Evolutionary conservation across 768 basidiomycete species (phyloP).

Genomic region (Mycena chlorophos): DNA sequence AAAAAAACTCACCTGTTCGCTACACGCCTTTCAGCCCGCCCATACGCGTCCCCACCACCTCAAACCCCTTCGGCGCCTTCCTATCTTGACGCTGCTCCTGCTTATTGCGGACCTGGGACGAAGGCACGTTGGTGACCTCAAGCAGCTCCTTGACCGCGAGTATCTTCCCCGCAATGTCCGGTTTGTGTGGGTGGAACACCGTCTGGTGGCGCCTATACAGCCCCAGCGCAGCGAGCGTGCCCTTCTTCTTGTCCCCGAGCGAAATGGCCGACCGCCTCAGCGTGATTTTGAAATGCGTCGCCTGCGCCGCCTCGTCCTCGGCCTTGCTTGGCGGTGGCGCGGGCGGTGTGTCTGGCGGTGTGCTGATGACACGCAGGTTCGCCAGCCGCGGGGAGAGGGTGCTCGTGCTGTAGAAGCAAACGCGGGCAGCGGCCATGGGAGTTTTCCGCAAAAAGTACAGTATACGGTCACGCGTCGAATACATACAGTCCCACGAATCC

Average conservation of each 20-base stretch:
- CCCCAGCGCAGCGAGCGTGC: slow-evolving; percentile 80
- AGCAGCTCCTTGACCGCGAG: slow-evolving; percentile 87
- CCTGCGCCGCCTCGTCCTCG: slow-evolving; percentile 27
- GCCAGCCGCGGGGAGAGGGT: slow-evolving; percentile 15
- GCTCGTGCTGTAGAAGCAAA: slow-evolving; percentile 9
- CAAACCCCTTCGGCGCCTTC: slow-evolving; percentile 68
- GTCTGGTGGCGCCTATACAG: slow-evolving; percentile 82
- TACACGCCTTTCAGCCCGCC: slow-evolving; percentile 13
- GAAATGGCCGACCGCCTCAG: slow-evolving; percentile 86
- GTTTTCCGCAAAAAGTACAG: not conserved
- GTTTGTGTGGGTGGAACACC: slow-evolving; percentile 74
- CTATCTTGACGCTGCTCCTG: slow-evolving; percentile 67
- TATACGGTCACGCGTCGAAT: too few relatives aligned
- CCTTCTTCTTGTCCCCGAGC: slow-evolving; percentile 67
- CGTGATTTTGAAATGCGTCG: slow-evolving; percentile 87
- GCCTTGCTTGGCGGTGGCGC: not conserved
- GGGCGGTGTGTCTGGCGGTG: slow-evolving; percentile 1
- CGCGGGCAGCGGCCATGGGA: slow-evolving; percentile 9
- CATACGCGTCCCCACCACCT: slow-evolving; percentile 42
- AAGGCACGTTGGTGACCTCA: slow-evolving; percentile 81
- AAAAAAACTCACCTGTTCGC: not conserved
- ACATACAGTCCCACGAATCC: too few relatives aligned
- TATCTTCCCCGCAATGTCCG: slow-evolving; percentile 83
- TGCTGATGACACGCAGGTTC: slow-evolving; percentile 14
- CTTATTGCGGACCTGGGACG: slow-evolving; percentile 65